Evolutionary conservation across 2,329 filamentous ascomycete genomes (phyloP).

Genomic region (Neofusicoccum cordaticola): DNA sequence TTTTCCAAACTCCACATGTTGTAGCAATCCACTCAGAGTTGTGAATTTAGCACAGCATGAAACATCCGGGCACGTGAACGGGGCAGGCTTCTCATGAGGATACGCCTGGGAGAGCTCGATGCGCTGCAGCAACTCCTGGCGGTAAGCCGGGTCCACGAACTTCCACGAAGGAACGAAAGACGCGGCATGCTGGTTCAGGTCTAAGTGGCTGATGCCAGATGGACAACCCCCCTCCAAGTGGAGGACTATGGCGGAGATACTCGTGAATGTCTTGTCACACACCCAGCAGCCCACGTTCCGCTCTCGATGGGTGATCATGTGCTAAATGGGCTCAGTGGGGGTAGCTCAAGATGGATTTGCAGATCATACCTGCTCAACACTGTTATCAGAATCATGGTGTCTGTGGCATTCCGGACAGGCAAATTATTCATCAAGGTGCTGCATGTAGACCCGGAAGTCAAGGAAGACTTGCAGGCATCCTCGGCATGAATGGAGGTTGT

Average conservation of each 20-base stretch:
- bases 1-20: neutral
- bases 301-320: neutral
- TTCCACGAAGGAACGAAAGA: constrained; percentile 22
- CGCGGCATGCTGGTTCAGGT: constrained; percentile 23
- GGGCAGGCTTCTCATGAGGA: neutral
- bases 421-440: neutral
- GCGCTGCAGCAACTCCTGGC: constrained; percentile 16
- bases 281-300: neutral
- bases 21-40: neutral
- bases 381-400: neutral
- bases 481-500: neutral
- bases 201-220: constrained; percentile 20
- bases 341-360: neutral
- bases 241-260: neutral
- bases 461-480: constrained; percentile 5
- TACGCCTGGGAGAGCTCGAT: neutral
- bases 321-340: neutral
- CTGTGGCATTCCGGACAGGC: constrained; percentile 1
- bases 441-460: neutral
- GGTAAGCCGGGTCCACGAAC: constrained; percentile 23
- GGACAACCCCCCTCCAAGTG: constrained; percentile 22
- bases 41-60: neutral
- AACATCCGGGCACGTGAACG: neutral
- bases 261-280: neutral
- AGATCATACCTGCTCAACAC: neutral